phyloP scores from a whole-genome alignment of 305 asterid genomes.

The Fraxinus paxiana region DNA sequence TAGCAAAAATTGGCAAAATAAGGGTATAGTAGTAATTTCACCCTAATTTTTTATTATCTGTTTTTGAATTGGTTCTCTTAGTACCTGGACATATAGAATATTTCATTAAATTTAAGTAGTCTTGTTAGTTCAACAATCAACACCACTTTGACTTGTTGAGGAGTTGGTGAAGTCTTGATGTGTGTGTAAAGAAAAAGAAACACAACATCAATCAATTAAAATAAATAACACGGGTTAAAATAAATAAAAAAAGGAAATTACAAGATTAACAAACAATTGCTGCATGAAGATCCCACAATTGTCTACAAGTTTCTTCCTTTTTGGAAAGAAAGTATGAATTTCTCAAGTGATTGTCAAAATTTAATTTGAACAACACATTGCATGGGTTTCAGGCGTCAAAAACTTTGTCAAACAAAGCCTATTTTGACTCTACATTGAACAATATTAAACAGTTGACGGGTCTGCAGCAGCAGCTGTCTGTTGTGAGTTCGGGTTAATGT shows the following conservation, averaged over 20 bases:
- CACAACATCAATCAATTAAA: neutral
- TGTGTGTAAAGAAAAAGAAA: no score
- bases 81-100: no score
- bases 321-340: neutral
- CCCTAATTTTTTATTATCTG: no score
- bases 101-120: no score
- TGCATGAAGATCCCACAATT: neutral
- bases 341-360: neutral
- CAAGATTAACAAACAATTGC: neutral
- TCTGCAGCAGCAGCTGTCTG: neutral
- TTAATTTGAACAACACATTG: neutral
- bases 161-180: no score
- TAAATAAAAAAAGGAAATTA: neutral
- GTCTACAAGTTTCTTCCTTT: neutral
- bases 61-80: no score
- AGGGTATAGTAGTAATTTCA: no score
- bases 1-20: no score
- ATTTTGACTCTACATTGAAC: neutral
- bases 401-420: neutral
- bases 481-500: neutral
- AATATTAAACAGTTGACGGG: neutral
- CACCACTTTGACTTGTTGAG: no score
- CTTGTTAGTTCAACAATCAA: no score
- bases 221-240: neutral
- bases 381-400: neutral